Base-by-base conservation (phyloP, 805 yeast genomes). In the Lachancea quebecensis region DNA sequence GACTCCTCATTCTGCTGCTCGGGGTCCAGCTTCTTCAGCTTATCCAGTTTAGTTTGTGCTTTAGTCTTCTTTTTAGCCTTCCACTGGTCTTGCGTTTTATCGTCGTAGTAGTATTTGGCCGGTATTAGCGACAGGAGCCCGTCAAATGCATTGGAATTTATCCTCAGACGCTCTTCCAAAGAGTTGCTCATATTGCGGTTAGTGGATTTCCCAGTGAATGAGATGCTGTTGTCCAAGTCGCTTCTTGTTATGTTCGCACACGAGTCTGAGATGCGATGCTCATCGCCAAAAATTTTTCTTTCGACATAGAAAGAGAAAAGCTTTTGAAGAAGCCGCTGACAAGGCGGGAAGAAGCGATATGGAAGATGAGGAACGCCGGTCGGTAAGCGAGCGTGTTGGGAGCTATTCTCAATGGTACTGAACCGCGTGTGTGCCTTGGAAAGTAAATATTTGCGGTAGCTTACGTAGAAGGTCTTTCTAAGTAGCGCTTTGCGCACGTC, bases 101-200 rank as follows among this genome's bases (percentile, higher is more conserved):
- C 96, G 63, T 90, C 96, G 62, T 86, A 89, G 63, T 91, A 91
- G 59, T 84, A 89, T 60, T 89, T 88, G 2, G 97, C 95, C 2
- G 98, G 97, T 47, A 91, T 90, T 64, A 91, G 70, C 16, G 96
- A 87, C 48, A 91, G 71, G 42, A 91, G 70, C 18, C 97, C 95
- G 60, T 86, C 87, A 63, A 91, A 91, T 3, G 96, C 88, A 42
- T 79, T 70, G 11, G 93, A 81, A 59, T 84, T 89, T 29, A 79
- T 78, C 65, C 84, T 81, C 54, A 85, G 74, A 53, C 95, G 79
- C 60, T 85, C 93, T 64, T 81, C 84, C 52, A 81, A 67, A 29
- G 82, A 71, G 55, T 79, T 78, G 54, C 79, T 72, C 84, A 78
- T 67, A n/a, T 14, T 42, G 16, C 14, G 32, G 21, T 21, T 18